phyloP scores from a whole-genome alignment of 1,284 basidiomycete genomes.

The Puccinia novopanici region DNA sequence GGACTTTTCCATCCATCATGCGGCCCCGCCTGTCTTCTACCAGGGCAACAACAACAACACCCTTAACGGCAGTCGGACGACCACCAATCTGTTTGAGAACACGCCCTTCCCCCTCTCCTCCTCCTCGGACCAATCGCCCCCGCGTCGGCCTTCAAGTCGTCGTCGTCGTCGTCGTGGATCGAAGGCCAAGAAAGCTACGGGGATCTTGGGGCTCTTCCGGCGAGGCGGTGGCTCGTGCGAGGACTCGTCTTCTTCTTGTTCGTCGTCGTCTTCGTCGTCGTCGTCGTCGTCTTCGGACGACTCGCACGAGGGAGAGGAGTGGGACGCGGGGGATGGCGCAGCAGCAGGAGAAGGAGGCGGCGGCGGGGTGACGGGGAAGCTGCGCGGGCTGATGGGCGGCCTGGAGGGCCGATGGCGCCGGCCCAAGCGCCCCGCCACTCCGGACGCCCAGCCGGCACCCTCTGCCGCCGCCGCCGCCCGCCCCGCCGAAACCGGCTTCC shows the following conservation, averaged over 20 bases:
- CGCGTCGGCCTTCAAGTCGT: background rate
- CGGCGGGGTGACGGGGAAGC: background rate
- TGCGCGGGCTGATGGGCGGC: background rate
- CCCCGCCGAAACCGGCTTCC: constrained; percentile 56
- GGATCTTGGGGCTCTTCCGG: background rate
- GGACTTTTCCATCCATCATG: background rate
- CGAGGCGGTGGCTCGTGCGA: background rate
- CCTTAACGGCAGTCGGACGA: constrained; percentile 13
- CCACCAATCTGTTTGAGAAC: constrained; percentile 38
- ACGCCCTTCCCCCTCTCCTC: background rate
- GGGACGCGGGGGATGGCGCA: background rate
- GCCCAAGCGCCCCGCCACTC: too few species aligned
- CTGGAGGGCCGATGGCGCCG: constrained; percentile 5
- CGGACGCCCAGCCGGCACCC: background rate
- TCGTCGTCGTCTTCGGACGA: background rate
- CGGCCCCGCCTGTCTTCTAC: background rate
- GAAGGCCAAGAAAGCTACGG: background rate
- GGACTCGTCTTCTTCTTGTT: background rate
- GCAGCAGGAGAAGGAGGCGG: background rate
- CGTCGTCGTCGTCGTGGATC: background rate
- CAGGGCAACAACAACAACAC: background rate
- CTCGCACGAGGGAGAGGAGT: background rate
- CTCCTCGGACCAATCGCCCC: background rate
- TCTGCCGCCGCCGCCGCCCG: constrained; percentile 45
- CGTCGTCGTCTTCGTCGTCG: background rate